A percentile compares a stretch with the other conserved stretches of the same genome.
Evolutionary conservation across 257 asterid genomes (phyloP).

Genomic region (Petunia axillaris): DNA sequence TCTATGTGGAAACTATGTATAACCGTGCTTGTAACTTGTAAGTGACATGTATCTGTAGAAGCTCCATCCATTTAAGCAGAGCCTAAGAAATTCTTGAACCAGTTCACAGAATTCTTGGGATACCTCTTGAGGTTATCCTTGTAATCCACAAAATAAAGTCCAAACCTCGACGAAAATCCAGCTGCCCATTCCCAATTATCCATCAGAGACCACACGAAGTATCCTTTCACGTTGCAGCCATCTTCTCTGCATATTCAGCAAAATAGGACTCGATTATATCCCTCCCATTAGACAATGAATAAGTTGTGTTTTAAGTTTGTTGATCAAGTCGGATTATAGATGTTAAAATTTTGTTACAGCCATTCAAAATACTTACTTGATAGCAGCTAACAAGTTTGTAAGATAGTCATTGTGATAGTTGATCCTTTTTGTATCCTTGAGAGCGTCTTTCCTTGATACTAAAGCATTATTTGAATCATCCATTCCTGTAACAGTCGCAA

Average conservation of each 20-base stretch:
- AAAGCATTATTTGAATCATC: conserved; percentile 50
- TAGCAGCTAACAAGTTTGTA: conserved; percentile 59
- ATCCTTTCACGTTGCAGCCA: conserved; percentile 87
- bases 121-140: conserved; percentile 71
- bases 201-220: conserved; percentile 85
- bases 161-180: conserved; percentile 76
- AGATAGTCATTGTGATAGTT: conserved; percentile 80
- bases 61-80: conserved; percentile 25
- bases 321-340: neutral
- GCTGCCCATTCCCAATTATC: conserved; percentile 98
- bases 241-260: conserved; percentile 59
- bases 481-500: conserved; percentile 59
- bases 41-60: neutral
- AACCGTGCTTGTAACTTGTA: neutral
- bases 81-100: conserved; percentile 80
- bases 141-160: conserved; percentile 80
- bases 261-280: neutral
- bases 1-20: neutral
- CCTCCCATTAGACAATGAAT: neutral
- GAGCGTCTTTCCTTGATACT: conserved; percentile 42
- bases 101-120: conserved; percentile 73
- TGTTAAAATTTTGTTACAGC: neutral
- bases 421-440: conserved; percentile 74
- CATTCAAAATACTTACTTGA: conserved; percentile 51
- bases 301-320: neutral